These are phyloP conservation scores for Myriosclerotinia curreyana DNA, from an alignment of 2,329 filamentous ascomycete genomes.

Conservation along the genomic window DNA sequence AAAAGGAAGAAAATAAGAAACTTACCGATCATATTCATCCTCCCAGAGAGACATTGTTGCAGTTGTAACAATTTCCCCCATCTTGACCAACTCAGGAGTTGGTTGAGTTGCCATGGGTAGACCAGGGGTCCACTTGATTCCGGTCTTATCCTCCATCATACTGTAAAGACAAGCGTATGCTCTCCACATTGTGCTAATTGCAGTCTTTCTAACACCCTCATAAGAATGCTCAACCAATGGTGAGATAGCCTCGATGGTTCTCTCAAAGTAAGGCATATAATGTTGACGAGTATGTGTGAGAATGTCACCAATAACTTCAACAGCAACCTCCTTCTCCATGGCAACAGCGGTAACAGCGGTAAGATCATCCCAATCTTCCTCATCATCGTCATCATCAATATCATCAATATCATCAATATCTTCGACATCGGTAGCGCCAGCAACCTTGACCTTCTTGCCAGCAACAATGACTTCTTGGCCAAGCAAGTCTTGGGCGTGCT, in stretches of 20 bases:
- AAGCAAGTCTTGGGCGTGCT: conserved; percentile 69
- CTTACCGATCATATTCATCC: conserved; percentile 91
- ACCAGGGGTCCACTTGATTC: conserved; percentile 84
- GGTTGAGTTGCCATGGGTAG: conserved; percentile 78
- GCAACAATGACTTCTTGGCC: conserved; percentile 74
- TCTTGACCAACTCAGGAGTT: conserved; percentile 74
- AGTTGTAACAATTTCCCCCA: conserved; percentile 80
- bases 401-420: conserved; percentile 61
- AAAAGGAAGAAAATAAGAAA: conserved; percentile 40
- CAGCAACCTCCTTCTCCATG: conserved; percentile 94
- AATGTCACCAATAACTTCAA: conserved; percentile 91
- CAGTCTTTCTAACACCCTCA: conserved; percentile 89
- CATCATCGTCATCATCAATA: conserved; percentile 66
- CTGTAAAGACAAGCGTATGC: conserved; percentile 89
- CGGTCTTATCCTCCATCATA: conserved; percentile 74
- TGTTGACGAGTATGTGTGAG: conserved; percentile 80
- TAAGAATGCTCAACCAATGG: conserved; percentile 85
- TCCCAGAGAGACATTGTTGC: conserved; percentile 83
- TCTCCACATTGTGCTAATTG: conserved; percentile 87
- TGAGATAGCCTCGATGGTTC: conserved; percentile 77
- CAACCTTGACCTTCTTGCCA: conserved; percentile 83
- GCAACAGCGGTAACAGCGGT: conserved; percentile 84
- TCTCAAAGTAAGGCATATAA: conserved; percentile 82
- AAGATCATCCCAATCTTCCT: conserved; percentile 71
- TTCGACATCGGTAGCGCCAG: conserved; percentile 57